Conservation (phyloP, 2,329 filamentous ascomycete species). For the Epichloe scottii region DNA sequence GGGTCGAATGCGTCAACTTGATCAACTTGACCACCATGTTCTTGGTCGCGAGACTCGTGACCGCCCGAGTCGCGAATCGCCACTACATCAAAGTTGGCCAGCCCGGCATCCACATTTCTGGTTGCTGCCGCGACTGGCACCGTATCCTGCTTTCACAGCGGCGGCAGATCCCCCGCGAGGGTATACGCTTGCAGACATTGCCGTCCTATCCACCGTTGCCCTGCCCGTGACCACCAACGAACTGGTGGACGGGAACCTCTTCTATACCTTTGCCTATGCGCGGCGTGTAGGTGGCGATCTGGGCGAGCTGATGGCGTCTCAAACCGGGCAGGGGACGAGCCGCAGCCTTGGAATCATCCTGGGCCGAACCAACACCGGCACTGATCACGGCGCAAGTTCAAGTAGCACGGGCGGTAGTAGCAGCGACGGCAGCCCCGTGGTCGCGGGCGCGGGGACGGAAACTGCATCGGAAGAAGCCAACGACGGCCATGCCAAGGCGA, state of each 20-base stretch:
- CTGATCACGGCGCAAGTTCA: slow-evolving; percentile 3
- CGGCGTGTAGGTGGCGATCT: slow-evolving; percentile 18
- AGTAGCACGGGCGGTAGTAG: slow-evolving; percentile 7
- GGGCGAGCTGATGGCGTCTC: slow-evolving; percentile 13
- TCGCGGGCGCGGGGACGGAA: slow-evolving; percentile 4
- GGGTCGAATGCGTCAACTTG: slow-evolving; percentile 18
- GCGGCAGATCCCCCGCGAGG: slow-evolving; percentile 13
- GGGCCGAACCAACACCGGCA: slow-evolving; percentile 5
- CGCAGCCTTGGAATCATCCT: slow-evolving; percentile 10
- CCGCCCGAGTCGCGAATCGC: slow-evolving; percentile 6
- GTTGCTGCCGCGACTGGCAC: slow-evolving; percentile 7
- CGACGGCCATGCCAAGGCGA: not conserved
- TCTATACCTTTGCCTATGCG: slow-evolving; percentile 19
- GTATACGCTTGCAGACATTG: slow-evolving; percentile 19
- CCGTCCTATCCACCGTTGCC: slow-evolving; percentile 19
- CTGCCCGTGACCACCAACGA: slow-evolving; percentile 19
- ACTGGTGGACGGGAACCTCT: slow-evolving; percentile 19
- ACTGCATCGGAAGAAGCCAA: not conserved
- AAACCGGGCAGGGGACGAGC: slow-evolving; percentile 12
- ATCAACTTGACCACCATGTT: too few species aligned
- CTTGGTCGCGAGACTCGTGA: slow-evolving; percentile 6
- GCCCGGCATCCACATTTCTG: slow-evolving; percentile 3
- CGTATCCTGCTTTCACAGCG: slow-evolving; percentile 3
- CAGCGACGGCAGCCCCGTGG: slow-evolving; percentile 3
- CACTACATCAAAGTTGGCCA: slow-evolving; percentile 8